Conservation (phyloP, 257 asterid genomes). For the Jasminum sambac region DNA sequence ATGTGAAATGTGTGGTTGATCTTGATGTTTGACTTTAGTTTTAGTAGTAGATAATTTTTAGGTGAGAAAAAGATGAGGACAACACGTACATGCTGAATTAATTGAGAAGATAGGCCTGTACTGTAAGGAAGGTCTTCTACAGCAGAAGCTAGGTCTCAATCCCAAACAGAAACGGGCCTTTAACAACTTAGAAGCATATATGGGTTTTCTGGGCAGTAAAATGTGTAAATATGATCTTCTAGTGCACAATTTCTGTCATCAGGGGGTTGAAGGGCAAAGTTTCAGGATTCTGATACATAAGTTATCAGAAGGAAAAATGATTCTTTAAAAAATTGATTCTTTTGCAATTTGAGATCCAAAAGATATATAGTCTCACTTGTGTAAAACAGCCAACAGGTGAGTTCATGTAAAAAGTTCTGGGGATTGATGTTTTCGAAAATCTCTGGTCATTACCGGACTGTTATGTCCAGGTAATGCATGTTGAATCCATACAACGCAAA, state of each 20-base stretch:
- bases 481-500: constrained; percentile 14
- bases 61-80: too few species aligned
- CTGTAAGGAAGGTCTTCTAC: too few species aligned
- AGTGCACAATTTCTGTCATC: not conserved
- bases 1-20: too few species aligned
- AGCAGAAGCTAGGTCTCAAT: too few species aligned
- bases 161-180: too few species aligned
- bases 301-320: not conserved
- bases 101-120: too few species aligned
- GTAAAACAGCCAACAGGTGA: constrained; percentile 58
- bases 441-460: constrained; percentile 43
- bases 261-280: not conserved
- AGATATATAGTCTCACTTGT: constrained; percentile 27
- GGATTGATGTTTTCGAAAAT: constrained; percentile 44
- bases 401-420: constrained; percentile 36
- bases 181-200: not conserved
- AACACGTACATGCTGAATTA: too few species aligned
- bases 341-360: constrained; percentile 14
- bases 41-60: too few species aligned
- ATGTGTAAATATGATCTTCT: not conserved
- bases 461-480: constrained; percentile 49
- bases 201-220: not conserved
- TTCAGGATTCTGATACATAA: not conserved
- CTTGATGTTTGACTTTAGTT: too few species aligned
- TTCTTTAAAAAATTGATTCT: not conserved